Conservation (phyloP, 176 grass and related monocot species). For the Avena insularis region DNA sequence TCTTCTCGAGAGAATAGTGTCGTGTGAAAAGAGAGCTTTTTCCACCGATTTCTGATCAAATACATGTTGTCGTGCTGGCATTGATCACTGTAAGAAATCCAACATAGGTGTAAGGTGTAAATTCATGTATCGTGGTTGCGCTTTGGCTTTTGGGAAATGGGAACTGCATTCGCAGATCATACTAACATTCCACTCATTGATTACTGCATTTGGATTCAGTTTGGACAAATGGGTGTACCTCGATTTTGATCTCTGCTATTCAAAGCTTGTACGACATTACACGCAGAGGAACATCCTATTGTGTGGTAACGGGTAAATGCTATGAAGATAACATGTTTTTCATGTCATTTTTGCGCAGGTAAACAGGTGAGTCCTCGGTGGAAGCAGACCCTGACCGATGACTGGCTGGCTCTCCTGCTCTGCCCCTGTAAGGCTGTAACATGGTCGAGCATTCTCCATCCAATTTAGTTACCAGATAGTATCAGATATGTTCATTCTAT, state of each 20-base stretch:
- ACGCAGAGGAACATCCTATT: not conserved
- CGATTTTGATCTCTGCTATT: not conserved
- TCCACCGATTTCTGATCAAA: not conserved
- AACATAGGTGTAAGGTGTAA: not conserved
- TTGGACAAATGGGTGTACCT: not conserved
- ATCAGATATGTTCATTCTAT: no score
- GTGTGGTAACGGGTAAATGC: not conserved
- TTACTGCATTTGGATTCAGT: not conserved
- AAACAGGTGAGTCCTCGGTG: not conserved
- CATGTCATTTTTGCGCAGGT: constrained; percentile 13
- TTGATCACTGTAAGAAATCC: no score
- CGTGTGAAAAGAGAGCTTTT: not conserved
- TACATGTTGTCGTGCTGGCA: no score
- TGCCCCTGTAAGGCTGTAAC: not conserved
- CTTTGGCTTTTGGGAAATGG: not conserved
- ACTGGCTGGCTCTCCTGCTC: not conserved
- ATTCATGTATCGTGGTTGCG: not conserved
- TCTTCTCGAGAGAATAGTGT: not conserved
- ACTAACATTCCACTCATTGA: not conserved
- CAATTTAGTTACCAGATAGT: no score
- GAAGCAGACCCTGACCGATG: not conserved
- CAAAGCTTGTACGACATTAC: no score
- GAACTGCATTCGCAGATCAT: not conserved
- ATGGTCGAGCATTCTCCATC: constrained; percentile 11
- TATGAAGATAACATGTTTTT: not conserved